Evolutionary conservation across 805 yeast species (phyloP), one percentile per base, ranked within the genome.

Genomic region (Candida easanensis): DNA sequence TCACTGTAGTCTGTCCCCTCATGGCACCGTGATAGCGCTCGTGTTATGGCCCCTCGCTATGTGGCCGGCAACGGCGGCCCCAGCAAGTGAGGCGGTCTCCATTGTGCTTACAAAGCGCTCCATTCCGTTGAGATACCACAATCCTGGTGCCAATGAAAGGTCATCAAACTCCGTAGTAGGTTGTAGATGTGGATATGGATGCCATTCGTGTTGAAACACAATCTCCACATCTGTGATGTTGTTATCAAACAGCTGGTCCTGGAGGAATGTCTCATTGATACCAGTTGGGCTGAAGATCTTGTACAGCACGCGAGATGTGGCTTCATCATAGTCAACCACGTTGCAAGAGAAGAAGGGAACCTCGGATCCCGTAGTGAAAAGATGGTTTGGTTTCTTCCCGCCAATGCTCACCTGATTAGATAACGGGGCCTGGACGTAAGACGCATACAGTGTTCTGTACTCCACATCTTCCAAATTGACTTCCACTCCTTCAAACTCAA

Each of bases 31-130:
- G 21, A 49, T 42, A 2, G 17, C 26, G 13, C 63, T 55, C 0
- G 58, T 57, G 37, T 64, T 65, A 22, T 40, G 41, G 1, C 62
- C 66, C 3, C 25, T 5, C 8, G 67, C 51, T 3, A 74, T 63
- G 34, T 73, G 53, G 1, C 68, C 73, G 4, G 80, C 79, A 20
- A 70, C 74, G 42, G 68, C 68, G 16, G 76, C 76, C 19, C 79
- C 79, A 1, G 74, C 69, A 22, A 75, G 51, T 1, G 77, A 71
- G 13, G 71, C 61, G 0, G 80, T 73, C 48, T 75, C 80, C 79
- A 75, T 72, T 0, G 79, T 75, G 42, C 76, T 70, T 39, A 73
- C 63, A 33, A 75, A 67, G 8, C 63, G 56, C 46, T 75, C 80
- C 59, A 75, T 71, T 1, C 65, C 60, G 46, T 70, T 72, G 46